Conservation (phyloP, 129 eudicot genomes). For the Oenanthe sinensis region DNA sequence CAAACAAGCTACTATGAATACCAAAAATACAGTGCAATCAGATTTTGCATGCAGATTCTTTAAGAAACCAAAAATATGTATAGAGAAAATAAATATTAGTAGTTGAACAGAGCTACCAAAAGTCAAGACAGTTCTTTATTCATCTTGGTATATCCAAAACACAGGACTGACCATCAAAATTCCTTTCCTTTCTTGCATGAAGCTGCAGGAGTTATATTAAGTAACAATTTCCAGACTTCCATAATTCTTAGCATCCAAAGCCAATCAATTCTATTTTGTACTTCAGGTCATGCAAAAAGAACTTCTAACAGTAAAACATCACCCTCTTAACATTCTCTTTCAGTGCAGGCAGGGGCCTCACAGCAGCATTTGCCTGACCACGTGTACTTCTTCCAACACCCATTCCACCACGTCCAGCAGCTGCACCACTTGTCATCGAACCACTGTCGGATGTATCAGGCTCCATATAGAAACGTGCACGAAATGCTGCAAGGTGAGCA, state of each 20-base stretch:
- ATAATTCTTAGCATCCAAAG: background rate
- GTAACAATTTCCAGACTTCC: background rate
- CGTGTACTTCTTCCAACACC: constrained; percentile 50
- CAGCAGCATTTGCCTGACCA: constrained; percentile 50
- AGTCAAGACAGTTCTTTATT: background rate
- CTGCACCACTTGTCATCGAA: constrained; percentile 52
- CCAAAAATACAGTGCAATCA: background rate
- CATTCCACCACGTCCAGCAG: constrained; percentile 12
- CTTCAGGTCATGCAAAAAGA: background rate
- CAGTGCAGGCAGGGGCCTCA: constrained; percentile 67
- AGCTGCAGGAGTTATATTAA: background rate
- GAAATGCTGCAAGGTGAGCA: constrained; percentile 91
- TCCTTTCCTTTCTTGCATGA: background rate
- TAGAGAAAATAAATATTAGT: background rate
- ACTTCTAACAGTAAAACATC: constrained; percentile 62
- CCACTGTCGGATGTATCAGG: constrained; percentile 80
- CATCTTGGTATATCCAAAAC: background rate
- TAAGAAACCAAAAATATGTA: background rate
- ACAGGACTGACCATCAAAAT: background rate
- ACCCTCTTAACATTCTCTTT: constrained; percentile 73
- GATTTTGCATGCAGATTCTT: background rate
- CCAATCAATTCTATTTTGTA: background rate
- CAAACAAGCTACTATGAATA: background rate
- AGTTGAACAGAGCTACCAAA: background rate
- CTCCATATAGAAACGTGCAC: constrained; percentile 92